Evolutionary conservation across 495 filamentous ascomycete genomes (phyloP), one percentile per base, ranked within the genome.

Genomic region (Cladorrhinum samala): DNA sequence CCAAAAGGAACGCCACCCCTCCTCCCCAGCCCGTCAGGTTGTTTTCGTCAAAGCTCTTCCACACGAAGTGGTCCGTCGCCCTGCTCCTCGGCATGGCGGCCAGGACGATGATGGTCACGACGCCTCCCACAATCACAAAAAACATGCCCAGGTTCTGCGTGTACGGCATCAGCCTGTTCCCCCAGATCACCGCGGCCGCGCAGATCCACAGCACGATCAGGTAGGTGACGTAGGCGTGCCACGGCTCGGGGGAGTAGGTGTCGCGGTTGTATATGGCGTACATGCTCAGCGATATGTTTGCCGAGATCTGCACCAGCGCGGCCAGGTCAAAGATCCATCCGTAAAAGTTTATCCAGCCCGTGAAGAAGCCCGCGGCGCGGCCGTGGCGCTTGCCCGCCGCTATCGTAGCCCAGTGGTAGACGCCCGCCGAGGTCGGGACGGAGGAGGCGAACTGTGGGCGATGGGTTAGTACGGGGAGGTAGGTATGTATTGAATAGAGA

Each of bases 321-420:
- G 87, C 83, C 3, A 82, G 70, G 52, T 78, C 60, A 69, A 86
- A 78, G 54, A 65, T 65, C 88, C 88, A 91, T n/a, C 83, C 89
- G 50, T 88, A 79, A 61, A 83, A 85, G 62, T 94, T 94, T 72
- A 86, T 81, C 69, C 79, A 88, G 7, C 89, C 89, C 0, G 87
- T 83, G 57, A 89, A 92, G 68, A 83, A 94, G 21, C 89, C 88
- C 41, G 81, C 71, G 1, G 79, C 63, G 13, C 86, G 79, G 25
- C 88, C 89, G 65, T 83, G 85, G 42, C 72, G 79, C 1, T 76
- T 78, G 2, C 87, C 87, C 4, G 80, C 82, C 0, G 88, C 61
- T 14, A 91, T 77, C 0, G 84, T 83, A 3, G 88, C 87, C 88
- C 88, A 93, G 65, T 93, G 88, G 57, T 92, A 92, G 1, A 95